A percentile compares a stretch with the other conserved stretches of the same genome.
phyloP scores from a whole-genome alignment of 805 yeast genomes.

The Hanseniaspora clermontiae region DNA sequence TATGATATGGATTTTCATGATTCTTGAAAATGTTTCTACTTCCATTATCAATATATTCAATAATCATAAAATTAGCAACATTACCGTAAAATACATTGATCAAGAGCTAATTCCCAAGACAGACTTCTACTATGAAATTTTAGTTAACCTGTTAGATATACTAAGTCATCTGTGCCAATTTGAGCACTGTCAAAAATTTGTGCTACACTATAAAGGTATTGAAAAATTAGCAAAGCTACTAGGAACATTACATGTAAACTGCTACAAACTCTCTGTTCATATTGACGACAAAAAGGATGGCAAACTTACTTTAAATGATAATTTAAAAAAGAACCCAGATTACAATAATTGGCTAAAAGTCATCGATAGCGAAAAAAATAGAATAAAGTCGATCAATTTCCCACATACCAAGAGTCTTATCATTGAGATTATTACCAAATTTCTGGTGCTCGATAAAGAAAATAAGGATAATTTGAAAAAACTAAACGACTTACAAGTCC shows the following conservation, averaged over 20 bases:
- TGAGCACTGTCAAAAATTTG: slow-evolving; percentile 29
- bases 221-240: slow-evolving; percentile 26
- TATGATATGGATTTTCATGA: slow-evolving; percentile 30
- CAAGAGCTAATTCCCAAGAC: slow-evolving; percentile 7
- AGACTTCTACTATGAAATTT: slow-evolving; percentile 22
- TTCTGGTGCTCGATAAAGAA: slow-evolving; percentile 21
- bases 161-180: slow-evolving; percentile 25
- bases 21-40: slow-evolving; percentile 21
- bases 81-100: slow-evolving; percentile 15
- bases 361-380: slow-evolving; percentile 18
- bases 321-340: slow-evolving; percentile 16
- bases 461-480: slow-evolving; percentile 28
- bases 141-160: slow-evolving; percentile 26
- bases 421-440: slow-evolving; percentile 50
- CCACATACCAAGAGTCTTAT: slow-evolving; percentile 57
- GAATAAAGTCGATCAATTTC: slow-evolving; percentile 30
- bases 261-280: slow-evolving; percentile 24
- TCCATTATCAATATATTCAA: slow-evolving; percentile 23
- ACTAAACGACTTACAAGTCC: slow-evolving; percentile 50
- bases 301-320: slow-evolving; percentile 15
- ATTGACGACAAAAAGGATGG: slow-evolving; percentile 20
- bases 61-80: slow-evolving; percentile 4
- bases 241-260: slow-evolving; percentile 26
- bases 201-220: slow-evolving; percentile 29
- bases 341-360: slow-evolving; percentile 19